These are phyloP conservation scores for Phoma herbarum DNA, from an alignment of 2,329 filamentous ascomycete genomes.

Conservation along the genomic window DNA sequence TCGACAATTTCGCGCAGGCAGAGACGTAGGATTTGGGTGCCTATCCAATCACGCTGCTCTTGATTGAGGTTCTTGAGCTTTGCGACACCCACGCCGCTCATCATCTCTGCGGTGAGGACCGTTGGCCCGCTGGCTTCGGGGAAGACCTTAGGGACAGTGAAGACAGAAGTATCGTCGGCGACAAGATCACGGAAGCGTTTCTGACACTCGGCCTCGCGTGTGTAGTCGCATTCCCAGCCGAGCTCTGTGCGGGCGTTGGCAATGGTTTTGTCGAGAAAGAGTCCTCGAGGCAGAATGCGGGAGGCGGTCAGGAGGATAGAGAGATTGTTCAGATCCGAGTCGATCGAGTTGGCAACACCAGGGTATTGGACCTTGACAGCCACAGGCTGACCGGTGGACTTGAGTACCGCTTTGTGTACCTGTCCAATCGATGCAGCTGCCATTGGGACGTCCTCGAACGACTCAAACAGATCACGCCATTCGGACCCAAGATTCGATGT, in stretches of 20 bases:
- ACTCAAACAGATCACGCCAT: conserved; percentile 83
- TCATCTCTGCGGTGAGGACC: conserved; percentile 91
- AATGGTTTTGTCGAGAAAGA: conserved; percentile 97
- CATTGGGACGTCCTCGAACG: conserved; percentile 90
- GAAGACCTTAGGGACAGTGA: conserved; percentile 81
- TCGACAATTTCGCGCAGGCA: conserved; percentile 93
- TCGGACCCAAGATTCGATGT: conserved; percentile 77
- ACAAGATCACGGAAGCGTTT: conserved; percentile 79
- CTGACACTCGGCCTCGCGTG: conserved; percentile 84
- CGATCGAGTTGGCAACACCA: conserved; percentile 93
- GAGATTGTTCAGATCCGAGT: conserved; percentile 94
- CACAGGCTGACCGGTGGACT: conserved; percentile 76
- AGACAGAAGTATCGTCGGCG: conserved; percentile 75
- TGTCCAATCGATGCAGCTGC: conserved; percentile 97
- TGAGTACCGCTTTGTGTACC: conserved; percentile 85
- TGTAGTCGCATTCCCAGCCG: conserved; percentile 96
- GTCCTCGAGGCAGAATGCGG: conserved; percentile 84
- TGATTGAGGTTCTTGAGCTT: conserved; percentile 79
- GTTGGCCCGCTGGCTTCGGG: conserved; percentile 82
- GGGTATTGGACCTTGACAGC: conserved; percentile 98
- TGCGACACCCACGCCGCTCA: conserved; percentile 86
- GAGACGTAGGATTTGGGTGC: conserved; percentile 88
- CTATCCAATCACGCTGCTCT: conserved; percentile 92
- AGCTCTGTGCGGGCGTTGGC: conserved; percentile 92
- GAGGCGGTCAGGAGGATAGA: conserved; percentile 90